phyloP scores from a whole-genome alignment of 2,329 filamentous ascomycete species.

The Apiospora arundinis region DNA sequence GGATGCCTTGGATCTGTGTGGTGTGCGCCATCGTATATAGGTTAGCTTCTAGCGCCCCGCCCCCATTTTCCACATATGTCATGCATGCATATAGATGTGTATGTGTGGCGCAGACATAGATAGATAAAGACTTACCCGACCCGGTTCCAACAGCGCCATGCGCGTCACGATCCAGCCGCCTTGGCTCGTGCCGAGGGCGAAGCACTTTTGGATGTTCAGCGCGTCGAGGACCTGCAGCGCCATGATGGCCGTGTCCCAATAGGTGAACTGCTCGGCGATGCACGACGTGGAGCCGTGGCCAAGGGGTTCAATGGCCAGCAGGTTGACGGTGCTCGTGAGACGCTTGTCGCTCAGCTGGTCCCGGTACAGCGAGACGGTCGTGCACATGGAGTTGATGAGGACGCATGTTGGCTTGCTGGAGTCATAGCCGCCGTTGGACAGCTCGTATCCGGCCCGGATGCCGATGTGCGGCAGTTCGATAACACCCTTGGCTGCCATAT shows the following conservation, averaged over 20 bases:
- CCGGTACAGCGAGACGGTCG: slow-evolving; percentile 53
- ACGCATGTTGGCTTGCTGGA: slow-evolving; percentile 56
- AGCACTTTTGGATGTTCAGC: slow-evolving; percentile 54
- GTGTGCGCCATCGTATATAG: no score
- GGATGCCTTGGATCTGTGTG: slow-evolving; percentile 51
- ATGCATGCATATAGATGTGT: neutral
- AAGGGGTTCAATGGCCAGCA: slow-evolving; percentile 59
- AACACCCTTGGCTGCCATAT: slow-evolving; percentile 47
- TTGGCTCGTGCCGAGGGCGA: slow-evolving; percentile 57
- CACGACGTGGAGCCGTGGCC: slow-evolving; percentile 56
- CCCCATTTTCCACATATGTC: neutral
- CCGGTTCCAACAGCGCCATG: slow-evolving; percentile 58
- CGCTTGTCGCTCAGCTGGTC: slow-evolving; percentile 48
- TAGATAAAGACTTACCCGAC: slow-evolving; percentile 44
- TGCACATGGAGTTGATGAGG: slow-evolving; percentile 60
- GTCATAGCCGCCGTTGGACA: slow-evolving; percentile 51
- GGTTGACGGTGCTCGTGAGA: slow-evolving; percentile 51
- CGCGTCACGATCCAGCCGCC: slow-evolving; percentile 58
- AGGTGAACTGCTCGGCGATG: slow-evolving; percentile 56
- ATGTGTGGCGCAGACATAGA: neutral
- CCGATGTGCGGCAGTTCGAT: slow-evolving; percentile 54
- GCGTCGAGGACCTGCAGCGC: slow-evolving; percentile 61
- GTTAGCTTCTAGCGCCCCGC: slow-evolving; percentile 14
- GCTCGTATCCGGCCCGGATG: slow-evolving; percentile 52
- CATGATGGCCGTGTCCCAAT: slow-evolving; percentile 62